phyloP scores from a whole-genome alignment of 2,329 filamentous ascomycete genomes.

The Aureobasidium sp. region DNA sequence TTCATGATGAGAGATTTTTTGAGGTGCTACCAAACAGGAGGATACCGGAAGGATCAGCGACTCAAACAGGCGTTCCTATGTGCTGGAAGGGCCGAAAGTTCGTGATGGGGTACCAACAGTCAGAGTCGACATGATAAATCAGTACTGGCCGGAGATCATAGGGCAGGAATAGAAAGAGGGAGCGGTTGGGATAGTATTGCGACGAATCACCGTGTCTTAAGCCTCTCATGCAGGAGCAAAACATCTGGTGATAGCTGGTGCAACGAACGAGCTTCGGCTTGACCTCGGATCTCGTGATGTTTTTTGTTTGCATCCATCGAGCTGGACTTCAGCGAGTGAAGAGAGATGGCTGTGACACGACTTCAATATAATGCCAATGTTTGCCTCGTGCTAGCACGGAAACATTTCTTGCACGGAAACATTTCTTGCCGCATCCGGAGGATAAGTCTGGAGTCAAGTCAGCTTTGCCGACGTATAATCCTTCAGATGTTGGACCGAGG shows the following conservation, averaged over 20 bases:
- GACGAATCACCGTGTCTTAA: not conserved
- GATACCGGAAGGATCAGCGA: not conserved
- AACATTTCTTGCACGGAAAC: not conserved
- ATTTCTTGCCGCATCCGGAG: not conserved
- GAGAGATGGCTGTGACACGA: not conserved
- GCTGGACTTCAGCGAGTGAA: not conserved
- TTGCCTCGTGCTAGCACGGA: not conserved
- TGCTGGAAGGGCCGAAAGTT: not conserved
- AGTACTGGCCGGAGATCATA: not conserved
- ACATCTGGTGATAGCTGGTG: slow-evolving; percentile 6
- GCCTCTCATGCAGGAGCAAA: not conserved
- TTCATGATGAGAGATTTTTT: not conserved
- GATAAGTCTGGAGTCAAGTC: not conserved
- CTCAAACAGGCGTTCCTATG: not conserved
- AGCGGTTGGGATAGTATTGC: not conserved
- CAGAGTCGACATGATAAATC: not conserved
- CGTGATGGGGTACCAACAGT: not conserved
- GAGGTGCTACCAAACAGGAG: not conserved
- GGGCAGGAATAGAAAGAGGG: not conserved
- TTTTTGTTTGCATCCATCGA: not conserved
- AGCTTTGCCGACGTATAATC: not conserved
- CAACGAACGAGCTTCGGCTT: not conserved
- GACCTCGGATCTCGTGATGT: slow-evolving; percentile 6
- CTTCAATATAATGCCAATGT: not conserved
- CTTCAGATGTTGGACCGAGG: not conserved